Conservation (phyloP, 129 eudicot species). For the Tagetes patula region DNA sequence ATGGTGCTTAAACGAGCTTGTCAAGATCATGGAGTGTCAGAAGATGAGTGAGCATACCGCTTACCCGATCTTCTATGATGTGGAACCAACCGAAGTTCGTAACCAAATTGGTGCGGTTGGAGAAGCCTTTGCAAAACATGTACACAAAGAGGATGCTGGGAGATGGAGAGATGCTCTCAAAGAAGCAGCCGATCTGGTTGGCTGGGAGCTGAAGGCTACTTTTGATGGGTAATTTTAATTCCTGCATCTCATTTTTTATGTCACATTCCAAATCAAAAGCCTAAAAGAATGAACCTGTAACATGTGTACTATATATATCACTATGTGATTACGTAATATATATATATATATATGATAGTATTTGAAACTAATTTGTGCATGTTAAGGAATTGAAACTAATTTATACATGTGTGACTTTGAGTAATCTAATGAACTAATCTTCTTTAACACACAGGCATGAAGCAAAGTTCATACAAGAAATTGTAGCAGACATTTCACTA, state of each 20-base stretch:
- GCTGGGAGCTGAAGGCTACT: background rate
- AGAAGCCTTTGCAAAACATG: background rate
- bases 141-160: background rate
- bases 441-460: background rate
- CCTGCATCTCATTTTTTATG: background rate
- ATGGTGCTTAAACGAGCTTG: background rate
- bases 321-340: too few relatives aligned
- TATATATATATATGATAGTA: too few relatives aligned
- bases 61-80: constrained; percentile 14
- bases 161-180: background rate
- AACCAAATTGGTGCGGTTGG: background rate
- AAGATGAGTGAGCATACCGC: background rate
- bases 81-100: background rate
- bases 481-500: background rate
- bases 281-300: too few relatives aligned
- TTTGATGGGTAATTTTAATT: background rate
- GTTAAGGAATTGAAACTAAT: too few relatives aligned
- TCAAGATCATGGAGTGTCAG: background rate
- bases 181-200: background rate
- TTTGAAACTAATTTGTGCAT: too few relatives aligned
- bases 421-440: background rate
- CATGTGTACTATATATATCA: too few relatives aligned
- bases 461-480: background rate
- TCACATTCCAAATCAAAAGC: too few relatives aligned
- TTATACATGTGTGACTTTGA: background rate